Base-by-base conservation (phyloP, 2,329 filamentous ascomycete species). In the Arthrobotrys pseudoclavata region DNA sequence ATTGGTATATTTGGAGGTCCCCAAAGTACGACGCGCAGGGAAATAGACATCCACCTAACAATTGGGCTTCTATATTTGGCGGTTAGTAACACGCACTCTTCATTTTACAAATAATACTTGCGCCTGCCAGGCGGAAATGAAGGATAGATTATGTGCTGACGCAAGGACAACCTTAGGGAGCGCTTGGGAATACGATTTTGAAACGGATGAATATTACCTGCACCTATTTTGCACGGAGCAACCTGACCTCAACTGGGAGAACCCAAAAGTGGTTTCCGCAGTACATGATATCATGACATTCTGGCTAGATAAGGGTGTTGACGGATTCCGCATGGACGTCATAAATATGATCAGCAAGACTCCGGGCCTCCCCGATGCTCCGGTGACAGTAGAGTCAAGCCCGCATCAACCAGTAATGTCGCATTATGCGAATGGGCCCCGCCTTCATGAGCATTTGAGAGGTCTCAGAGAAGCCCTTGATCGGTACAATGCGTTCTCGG, bases 201-300 rank as follows among this genome's bases (percentile, higher is more conserved):
- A 82, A 13, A 87, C 86, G 0, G 83, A 83, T 7, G 85, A 87
- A 79, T 87, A 87, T 81, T 88, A 88, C 74, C 83, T 88, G 0
- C 86, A 87, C 77, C 86, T 96, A 10, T 96, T 93, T 83, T 89
- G 90, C 7, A 87, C 87, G 3, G 89, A 92, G 79, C 92, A 95
- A 82, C 92, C 93, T 0, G 93, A 96, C 80, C 86, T 96, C 13
- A 96, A 96, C 84, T 96, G 92, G 92, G 91, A 94, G 81, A 92
- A 91, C 69, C 86, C 86, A 0, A 88, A 87, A 10, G 88, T 91
- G 0, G 87, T 92, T n/a, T 84, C 88, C 50, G 92, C 91, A 1
- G 89, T 94, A 18, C 91, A 93, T 82, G 86, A 90, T 37, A 87
- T 91, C 4, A 91, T 94, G 88, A 87, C 88, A 31, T 96, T 94